Evolutionary conservation across 306 rosid genomes (phyloP).

Genomic region (Lithocarpus polystachyus): DNA sequence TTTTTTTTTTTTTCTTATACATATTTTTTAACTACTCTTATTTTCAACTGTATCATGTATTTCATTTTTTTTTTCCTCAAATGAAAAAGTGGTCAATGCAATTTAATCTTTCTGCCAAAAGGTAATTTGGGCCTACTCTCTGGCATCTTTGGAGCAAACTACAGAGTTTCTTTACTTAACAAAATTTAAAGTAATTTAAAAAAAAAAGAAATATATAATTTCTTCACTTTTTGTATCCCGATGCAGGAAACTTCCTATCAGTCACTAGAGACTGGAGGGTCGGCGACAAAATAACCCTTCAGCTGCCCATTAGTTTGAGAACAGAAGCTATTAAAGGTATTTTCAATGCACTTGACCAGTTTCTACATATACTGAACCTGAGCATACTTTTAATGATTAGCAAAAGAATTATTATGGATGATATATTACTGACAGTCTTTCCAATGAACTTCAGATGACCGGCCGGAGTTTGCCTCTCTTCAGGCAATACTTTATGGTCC

Average conservation of each 20-base stretch:
- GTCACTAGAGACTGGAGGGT: slow-evolving; percentile 52
- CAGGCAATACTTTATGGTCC: slow-evolving; percentile 84
- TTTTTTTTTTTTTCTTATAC: background rate
- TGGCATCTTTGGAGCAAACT: background rate
- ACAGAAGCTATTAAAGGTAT: slow-evolving; percentile 75
- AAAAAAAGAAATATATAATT: background rate
- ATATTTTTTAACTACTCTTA: background rate
- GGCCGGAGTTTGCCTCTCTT: slow-evolving; percentile 55
- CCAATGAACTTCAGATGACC: slow-evolving; percentile 63
- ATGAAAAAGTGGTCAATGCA: background rate
- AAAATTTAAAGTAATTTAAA: background rate
- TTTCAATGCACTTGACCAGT: background rate
- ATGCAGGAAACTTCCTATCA: slow-evolving; percentile 61
- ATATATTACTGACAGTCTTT: slow-evolving; percentile 22
- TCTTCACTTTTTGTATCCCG: background rate
- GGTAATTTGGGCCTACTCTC: background rate
- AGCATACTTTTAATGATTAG: background rate
- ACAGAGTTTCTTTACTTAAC: background rate
- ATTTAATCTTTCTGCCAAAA: background rate
- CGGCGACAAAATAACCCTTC: slow-evolving; percentile 58
- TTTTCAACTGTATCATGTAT: background rate
- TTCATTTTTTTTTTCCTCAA: background rate
- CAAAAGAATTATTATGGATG: background rate
- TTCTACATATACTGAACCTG: background rate
- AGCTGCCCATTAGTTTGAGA: slow-evolving; percentile 62